Percentiles rank a stretch among this genome's conserved stretches.
phyloP scores from a whole-genome alignment of 176 grass and related monocot species.

The Canna indica region DNA sequence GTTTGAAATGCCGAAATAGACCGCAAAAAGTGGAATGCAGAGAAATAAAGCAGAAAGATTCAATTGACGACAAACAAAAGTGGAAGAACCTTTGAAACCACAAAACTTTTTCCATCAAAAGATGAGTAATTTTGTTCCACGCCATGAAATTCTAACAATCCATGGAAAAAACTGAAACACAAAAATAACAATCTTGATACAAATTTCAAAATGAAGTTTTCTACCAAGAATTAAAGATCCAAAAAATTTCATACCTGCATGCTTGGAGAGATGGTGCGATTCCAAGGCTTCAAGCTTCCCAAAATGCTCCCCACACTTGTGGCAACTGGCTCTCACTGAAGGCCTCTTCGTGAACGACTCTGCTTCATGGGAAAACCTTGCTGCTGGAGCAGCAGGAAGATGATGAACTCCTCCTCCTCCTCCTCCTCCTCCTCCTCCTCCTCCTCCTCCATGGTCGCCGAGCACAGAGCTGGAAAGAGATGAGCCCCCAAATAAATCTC shows the following conservation, averaged over 20 bases:
- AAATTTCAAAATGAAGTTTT: not conserved
- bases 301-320: conserved; percentile 12
- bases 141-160: too few relatives aligned
- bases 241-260: not conserved
- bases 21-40: not conserved
- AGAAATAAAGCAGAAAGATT: not conserved
- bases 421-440: too few relatives aligned
- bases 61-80: not conserved
- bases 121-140: too few relatives aligned
- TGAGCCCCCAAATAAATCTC: conserved; percentile 13
- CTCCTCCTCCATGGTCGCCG: too few relatives aligned
- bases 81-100: not conserved
- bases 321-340: not conserved
- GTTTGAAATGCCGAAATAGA: not conserved
- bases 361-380: conserved; percentile 3
- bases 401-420: not conserved
- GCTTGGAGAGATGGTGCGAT: conserved; percentile 9
- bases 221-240: not conserved
- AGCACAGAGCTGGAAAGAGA: conserved; percentile 10
- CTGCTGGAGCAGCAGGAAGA: not conserved
- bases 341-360: not conserved
- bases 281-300: conserved; percentile 5
- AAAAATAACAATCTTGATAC: too few relatives aligned
- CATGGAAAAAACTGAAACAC: not conserved
- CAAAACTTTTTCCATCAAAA: not conserved